A percentile compares a stretch with the other conserved stretches of the same genome.
Conservation (phyloP, 1,284 basidiomycete genomes). For the Tilletia walkeri region DNA sequence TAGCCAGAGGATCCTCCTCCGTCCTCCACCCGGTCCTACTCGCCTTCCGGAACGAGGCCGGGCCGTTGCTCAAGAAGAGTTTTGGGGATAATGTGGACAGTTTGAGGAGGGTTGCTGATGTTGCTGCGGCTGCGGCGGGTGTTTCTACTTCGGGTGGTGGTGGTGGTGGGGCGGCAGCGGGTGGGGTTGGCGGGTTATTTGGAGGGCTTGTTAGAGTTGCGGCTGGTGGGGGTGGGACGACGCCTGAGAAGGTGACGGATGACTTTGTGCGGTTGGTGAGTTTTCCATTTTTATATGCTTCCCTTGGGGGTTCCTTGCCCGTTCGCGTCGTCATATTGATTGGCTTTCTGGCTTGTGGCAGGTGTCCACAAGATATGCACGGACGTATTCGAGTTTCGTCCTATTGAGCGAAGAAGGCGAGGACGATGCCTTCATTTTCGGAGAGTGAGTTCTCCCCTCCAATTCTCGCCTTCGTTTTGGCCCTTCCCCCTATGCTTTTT, state of each 20-base stretch:
- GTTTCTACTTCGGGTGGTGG: not conserved
- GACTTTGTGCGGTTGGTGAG: slow-evolving; percentile 18
- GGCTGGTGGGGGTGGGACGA: not conserved
- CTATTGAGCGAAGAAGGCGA: slow-evolving; percentile 18
- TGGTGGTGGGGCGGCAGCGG: not conserved
- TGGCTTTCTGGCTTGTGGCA: not conserved
- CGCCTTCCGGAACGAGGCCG: slow-evolving; percentile 12
- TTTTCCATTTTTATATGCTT: not conserved
- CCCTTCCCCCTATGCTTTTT: not conserved
- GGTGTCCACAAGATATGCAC: slow-evolving; percentile 12
- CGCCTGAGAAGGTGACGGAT: slow-evolving; percentile 18
- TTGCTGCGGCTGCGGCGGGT: slow-evolving; percentile 4
- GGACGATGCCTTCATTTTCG: slow-evolving; percentile 13
- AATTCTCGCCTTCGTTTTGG: not conserved
- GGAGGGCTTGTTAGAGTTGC: slow-evolving; percentile 15
- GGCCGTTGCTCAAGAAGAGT: slow-evolving; percentile 1
- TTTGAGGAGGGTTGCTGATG: slow-evolving; percentile 2
- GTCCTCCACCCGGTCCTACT: slow-evolving; percentile 11
- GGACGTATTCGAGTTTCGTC: slow-evolving; percentile 6
- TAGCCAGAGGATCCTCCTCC: not conserved
- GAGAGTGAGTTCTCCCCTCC: not conserved
- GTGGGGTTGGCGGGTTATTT: slow-evolving; percentile 4
- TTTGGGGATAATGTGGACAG: slow-evolving; percentile 9
- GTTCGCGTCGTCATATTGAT: too few relatives aligned
- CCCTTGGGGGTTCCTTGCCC: not conserved